Evolutionary conservation across 306 rosid species (phyloP).

Genomic region (Cotoneaster glaucophyllus): DNA sequence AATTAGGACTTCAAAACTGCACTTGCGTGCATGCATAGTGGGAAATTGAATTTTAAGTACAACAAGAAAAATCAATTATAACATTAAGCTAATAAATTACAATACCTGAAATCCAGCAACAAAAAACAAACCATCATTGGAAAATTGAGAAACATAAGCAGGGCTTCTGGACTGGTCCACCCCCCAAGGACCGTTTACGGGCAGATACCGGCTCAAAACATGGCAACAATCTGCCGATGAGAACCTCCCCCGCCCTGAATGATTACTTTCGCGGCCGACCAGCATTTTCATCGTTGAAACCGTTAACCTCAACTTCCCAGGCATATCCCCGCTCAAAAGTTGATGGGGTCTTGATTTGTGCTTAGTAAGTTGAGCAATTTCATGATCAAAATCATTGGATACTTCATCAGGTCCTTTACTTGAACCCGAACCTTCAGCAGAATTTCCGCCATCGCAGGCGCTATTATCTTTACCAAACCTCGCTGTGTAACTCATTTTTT

Average conservation of each 20-base stretch:
- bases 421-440: conserved; percentile 25
- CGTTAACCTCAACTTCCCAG: conserved; percentile 47
- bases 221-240: conserved; percentile 83
- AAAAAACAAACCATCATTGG: conserved; percentile 74
- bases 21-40: not conserved
- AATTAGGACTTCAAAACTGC: not conserved
- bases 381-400: conserved; percentile 48
- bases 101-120: conserved; percentile 86
- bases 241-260: conserved; percentile 76
- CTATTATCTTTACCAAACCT: conserved; percentile 30
- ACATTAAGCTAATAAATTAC: not conserved
- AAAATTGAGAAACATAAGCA: conserved; percentile 88
- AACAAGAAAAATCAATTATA: not conserved
- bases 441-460: conserved; percentile 38
- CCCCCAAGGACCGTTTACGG: conserved; percentile 85
- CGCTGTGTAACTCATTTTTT: not conserved
- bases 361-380: conserved; percentile 59
- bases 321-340: conserved; percentile 32
- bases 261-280: conserved; percentile 77
- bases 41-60: not conserved
- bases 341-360: conserved; percentile 60
- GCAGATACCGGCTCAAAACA: conserved; percentile 79
- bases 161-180: conserved; percentile 67
- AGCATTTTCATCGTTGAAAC: conserved; percentile 88
- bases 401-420: conserved; percentile 31